phyloP scores from a whole-genome alignment of 2,329 filamentous ascomycete genomes.

The Penicillium sp. region DNA sequence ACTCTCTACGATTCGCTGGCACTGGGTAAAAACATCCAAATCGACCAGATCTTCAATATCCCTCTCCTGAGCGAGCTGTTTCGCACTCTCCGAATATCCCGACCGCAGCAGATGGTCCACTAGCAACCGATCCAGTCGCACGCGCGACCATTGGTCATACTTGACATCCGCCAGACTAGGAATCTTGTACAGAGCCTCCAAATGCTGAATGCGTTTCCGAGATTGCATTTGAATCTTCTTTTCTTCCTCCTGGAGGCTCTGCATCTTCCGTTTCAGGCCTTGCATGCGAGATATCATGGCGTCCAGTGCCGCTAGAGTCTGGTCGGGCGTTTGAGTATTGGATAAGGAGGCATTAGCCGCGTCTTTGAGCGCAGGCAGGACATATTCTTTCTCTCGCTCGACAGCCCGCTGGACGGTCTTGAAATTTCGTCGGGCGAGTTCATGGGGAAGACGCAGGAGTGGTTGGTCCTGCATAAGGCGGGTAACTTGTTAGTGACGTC shows the following conservation, averaged over 20 bases:
- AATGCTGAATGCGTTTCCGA: slow-evolving; percentile 74
- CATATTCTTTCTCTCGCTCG: slow-evolving; percentile 53
- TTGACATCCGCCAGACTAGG: slow-evolving; percentile 84
- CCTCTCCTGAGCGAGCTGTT: slow-evolving; percentile 72
- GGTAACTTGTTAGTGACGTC: slow-evolving; percentile 17
- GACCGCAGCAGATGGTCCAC: slow-evolving; percentile 90
- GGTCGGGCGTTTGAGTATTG: slow-evolving; percentile 64
- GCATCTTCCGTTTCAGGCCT: slow-evolving; percentile 84
- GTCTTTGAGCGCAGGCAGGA: slow-evolving; percentile 54
- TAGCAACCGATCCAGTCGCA: slow-evolving; percentile 77
- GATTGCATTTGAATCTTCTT: slow-evolving; percentile 73
- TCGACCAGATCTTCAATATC: slow-evolving; percentile 82
- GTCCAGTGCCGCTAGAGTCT: slow-evolving; percentile 80
- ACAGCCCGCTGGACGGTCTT: slow-evolving; percentile 65
- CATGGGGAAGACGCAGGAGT: slow-evolving; percentile 87
- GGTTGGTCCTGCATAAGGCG: slow-evolving; percentile 74
- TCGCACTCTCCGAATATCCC: slow-evolving; percentile 79
- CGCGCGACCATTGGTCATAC: slow-evolving; percentile 88
- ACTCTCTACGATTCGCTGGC: slow-evolving; percentile 75
- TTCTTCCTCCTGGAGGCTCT: slow-evolving; percentile 77
- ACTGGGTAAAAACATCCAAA: slow-evolving; percentile 81
- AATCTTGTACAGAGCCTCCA: slow-evolving; percentile 79
- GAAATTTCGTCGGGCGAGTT: slow-evolving; percentile 92
- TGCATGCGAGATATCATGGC: slow-evolving; percentile 83
- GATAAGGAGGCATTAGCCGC: slow-evolving; percentile 66